phyloP scores from a whole-genome alignment of 2,329 filamentous ascomycete genomes.

The Metarhizium humberi region DNA sequence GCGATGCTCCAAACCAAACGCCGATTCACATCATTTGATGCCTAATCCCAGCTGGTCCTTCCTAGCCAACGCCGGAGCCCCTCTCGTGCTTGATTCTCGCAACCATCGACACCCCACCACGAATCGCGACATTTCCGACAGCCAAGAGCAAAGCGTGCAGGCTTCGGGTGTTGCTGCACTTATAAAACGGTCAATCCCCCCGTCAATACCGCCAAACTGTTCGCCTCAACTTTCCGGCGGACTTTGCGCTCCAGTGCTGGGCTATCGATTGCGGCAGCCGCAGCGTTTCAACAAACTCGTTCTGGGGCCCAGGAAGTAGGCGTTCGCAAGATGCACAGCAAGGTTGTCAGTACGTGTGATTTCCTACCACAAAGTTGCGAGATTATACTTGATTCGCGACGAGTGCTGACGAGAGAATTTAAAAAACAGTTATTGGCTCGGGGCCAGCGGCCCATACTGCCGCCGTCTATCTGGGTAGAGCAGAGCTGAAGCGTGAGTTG shows the following conservation, averaged over 20 bases:
- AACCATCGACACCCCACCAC: too few species aligned
- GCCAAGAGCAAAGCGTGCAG: too few species aligned
- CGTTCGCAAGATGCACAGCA: slow-evolving; percentile 73
- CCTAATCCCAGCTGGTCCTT: too few species aligned
- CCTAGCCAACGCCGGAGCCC: too few species aligned
- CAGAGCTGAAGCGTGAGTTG: slow-evolving; percentile 71
- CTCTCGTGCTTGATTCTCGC: too few species aligned
- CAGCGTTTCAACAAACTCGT: slow-evolving; percentile 41
- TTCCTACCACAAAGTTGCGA: not conserved
- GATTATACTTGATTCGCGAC: too few species aligned
- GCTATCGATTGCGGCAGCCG: slow-evolving; percentile 61
- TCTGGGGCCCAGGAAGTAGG: not conserved
- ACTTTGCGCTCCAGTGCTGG: slow-evolving; percentile 68
- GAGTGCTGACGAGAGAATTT: not conserved
- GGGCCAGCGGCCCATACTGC: slow-evolving; percentile 96
- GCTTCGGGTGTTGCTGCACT: not conserved
- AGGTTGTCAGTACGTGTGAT: slow-evolving; percentile 70
- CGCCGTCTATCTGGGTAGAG: slow-evolving; percentile 89
- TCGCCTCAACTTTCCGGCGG: slow-evolving; percentile 72
- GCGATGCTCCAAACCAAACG: too few species aligned
- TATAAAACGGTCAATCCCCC: not conserved
- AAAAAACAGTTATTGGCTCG: slow-evolving; percentile 64
- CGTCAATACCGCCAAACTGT: slow-evolving; percentile 66
- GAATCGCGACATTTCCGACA: too few species aligned
- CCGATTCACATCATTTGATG: too few species aligned